phyloP scores from a whole-genome alignment of 768 basidiomycete species.

The Lactifluus pinguis region DNA sequence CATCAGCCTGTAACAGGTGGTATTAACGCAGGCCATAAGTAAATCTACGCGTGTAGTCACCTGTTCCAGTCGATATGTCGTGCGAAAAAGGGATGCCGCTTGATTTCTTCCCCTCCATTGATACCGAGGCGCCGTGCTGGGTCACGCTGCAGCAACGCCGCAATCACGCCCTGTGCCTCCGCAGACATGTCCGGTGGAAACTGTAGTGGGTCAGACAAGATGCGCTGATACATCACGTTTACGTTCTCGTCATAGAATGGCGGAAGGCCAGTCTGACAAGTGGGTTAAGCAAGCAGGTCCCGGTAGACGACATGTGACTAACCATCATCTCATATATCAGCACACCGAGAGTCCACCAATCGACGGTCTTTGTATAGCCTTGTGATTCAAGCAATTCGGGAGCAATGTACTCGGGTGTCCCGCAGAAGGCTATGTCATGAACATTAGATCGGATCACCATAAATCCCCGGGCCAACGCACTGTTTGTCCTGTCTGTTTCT shows the following conservation, averaged over 20 bases:
- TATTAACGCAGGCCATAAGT: neutral
- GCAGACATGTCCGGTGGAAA: slow-evolving; percentile 84
- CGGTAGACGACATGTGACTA: slow-evolving; percentile 14
- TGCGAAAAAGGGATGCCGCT: slow-evolving; percentile 90
- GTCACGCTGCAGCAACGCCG: slow-evolving; percentile 80
- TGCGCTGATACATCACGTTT: slow-evolving; percentile 95
- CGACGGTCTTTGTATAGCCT: slow-evolving; percentile 96
- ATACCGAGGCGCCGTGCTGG: slow-evolving; percentile 82
- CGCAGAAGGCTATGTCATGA: slow-evolving; percentile 56
- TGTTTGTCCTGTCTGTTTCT: slow-evolving; percentile 95
- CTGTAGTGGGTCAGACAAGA: slow-evolving; percentile 84
- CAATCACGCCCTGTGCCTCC: slow-evolving; percentile 87
- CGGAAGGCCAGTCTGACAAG: slow-evolving; percentile 76
- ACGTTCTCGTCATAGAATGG: slow-evolving; percentile 99
- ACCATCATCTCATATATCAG: slow-evolving; percentile 97
- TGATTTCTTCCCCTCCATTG: slow-evolving; percentile 92
- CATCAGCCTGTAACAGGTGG: slow-evolving; percentile 42
- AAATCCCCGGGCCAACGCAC: slow-evolving; percentile 33
- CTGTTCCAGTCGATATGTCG: slow-evolving; percentile 88
- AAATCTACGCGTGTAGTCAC: slow-evolving; percentile 29
- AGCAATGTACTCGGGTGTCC: slow-evolving; percentile 97
- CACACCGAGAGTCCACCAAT: slow-evolving; percentile 98
- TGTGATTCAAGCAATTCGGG: slow-evolving; percentile 94
- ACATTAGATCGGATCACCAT: neutral
- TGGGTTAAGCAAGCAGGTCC: slow-evolving; percentile 9